Evolutionary conservation across 176 grass and related monocot species (phyloP), one percentile per base, ranked within the genome.

Genomic region (Oryza punctata): DNA sequence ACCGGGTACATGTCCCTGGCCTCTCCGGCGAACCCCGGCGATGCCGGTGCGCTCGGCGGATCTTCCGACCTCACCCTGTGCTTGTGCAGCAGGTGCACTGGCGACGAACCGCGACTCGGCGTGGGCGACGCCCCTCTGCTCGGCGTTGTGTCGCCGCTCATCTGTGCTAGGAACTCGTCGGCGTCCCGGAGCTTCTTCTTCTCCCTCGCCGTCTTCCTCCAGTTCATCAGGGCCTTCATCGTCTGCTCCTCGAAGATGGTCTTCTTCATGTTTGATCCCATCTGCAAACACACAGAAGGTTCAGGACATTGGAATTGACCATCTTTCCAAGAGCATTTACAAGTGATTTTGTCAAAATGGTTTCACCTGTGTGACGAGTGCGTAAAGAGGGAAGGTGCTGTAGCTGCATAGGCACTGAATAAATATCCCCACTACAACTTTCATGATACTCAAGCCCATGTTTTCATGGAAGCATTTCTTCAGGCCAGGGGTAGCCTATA

Each of bases 181-280:
- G 45, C 75, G 24, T 82, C 92, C 59, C 87, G 82, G 38, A 76
- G 69, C 61, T 46, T 78, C 79, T 84, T 85, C 78, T 75, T 95
- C 75, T 78, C 90, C 81, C 59, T 91, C 6, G 96, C 96, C 0
- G 65, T 46, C 19, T 91, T 76, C 57, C 82, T 77, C 93, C 93
- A 98, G 63, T 91, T 93, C 24, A 72, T 87, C 19, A 98, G 80
- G 0, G 93, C 95, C 72, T 89, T 98, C 3, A 89, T 80, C 43
- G 90, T 98, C 82, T 93, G 92, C 75, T 98, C 95, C n/a, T 98
- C 86, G 75, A 98, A 98, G 61, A 98, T 91, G 25, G 88, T 46
- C 76, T 88, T 91, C 89, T 95, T 98, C 93, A 98, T 98, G 85
- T 98, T 74, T 10, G 96, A 83, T 21, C 96, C 96, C 96, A 98